A percentile compares a stretch with the other conserved stretches of the same genome.
Evolutionary conservation across 164 flowering plant genomes (phyloP).

Genomic region (Vitis cinerea): DNA sequence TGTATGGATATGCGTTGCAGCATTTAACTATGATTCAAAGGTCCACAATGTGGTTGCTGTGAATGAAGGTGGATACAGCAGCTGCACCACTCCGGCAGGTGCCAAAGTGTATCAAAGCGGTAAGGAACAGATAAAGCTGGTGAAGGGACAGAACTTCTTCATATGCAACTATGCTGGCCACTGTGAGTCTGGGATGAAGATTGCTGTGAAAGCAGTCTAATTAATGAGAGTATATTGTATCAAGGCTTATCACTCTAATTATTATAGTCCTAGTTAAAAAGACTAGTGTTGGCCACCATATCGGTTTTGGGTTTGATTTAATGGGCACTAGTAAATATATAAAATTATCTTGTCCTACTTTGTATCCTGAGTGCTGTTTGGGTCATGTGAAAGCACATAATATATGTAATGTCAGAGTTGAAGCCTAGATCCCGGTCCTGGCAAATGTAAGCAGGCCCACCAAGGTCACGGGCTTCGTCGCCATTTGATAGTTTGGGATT

Average conservation of each 20-base stretch:
- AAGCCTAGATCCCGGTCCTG: too few species aligned
- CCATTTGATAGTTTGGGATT: too few species aligned
- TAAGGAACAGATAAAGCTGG: slow-evolving; percentile 43
- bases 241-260: neutral
- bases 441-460: too few species aligned
- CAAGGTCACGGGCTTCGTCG: too few species aligned
- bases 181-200: slow-evolving; percentile 61
- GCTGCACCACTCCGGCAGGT: slow-evolving; percentile 46
- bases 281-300: too few species aligned
- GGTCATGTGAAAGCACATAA: too few species aligned
- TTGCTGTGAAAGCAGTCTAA: slow-evolving; percentile 45
- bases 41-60: slow-evolving; percentile 59
- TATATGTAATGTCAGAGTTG: too few species aligned
- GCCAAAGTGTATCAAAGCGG: slow-evolving; percentile 42
- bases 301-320: too few species aligned
- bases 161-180: slow-evolving; percentile 61
- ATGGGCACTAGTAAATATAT: too few species aligned
- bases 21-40: slow-evolving; percentile 47
- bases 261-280: neutral
- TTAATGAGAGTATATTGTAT: neutral
- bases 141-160: slow-evolving; percentile 59
- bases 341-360: too few species aligned
- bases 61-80: slow-evolving; percentile 32
- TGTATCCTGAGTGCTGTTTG: too few species aligned
- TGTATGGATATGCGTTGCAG: slow-evolving; percentile 21